Evolutionary conservation across 768 basidiomycete genomes (phyloP).

Genomic region (Lactifluus volemus): DNA sequence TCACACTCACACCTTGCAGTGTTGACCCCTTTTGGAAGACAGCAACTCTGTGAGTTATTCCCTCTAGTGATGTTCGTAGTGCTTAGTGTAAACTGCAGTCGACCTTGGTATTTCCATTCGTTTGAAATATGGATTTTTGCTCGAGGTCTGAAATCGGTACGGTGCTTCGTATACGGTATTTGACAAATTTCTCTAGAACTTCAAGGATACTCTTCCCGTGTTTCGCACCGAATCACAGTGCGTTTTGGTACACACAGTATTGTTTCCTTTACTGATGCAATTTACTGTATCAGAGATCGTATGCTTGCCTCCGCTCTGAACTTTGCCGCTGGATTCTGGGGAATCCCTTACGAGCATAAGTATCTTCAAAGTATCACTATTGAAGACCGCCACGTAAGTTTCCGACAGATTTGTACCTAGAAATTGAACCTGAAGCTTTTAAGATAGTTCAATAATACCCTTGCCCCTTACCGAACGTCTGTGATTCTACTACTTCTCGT

Average conservation of each 20-base stretch:
- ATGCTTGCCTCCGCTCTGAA: conserved; percentile 46
- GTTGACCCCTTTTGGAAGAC: conserved; percentile 83
- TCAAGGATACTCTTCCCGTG: conserved; percentile 36
- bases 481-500: conserved; percentile 16
- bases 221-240: conserved; percentile 46
- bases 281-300: conserved; percentile 28
- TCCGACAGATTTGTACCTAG: conserved; percentile 13
- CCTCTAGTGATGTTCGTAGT: neutral
- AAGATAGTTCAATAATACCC: conserved; percentile 49
- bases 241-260: conserved; percentile 6
- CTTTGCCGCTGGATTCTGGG: conserved; percentile 46
- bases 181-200: conserved; percentile 26
- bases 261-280: neutral
- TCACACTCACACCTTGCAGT: conserved; percentile 34
- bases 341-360: conserved; percentile 36
- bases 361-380: conserved; percentile 39
- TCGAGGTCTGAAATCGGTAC: conserved; percentile 24
- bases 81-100: conserved; percentile 21
- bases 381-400: conserved; percentile 29
- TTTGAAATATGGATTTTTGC: conserved; percentile 36
- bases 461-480: conserved; percentile 75
- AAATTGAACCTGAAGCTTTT: neutral
- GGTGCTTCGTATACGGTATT: conserved; percentile 22
- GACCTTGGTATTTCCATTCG: conserved; percentile 37
- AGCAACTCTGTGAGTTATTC: conserved; percentile 66